Conservation (phyloP, 768 basidiomycete species). For the Gelatoporia subvermispora region DNA sequence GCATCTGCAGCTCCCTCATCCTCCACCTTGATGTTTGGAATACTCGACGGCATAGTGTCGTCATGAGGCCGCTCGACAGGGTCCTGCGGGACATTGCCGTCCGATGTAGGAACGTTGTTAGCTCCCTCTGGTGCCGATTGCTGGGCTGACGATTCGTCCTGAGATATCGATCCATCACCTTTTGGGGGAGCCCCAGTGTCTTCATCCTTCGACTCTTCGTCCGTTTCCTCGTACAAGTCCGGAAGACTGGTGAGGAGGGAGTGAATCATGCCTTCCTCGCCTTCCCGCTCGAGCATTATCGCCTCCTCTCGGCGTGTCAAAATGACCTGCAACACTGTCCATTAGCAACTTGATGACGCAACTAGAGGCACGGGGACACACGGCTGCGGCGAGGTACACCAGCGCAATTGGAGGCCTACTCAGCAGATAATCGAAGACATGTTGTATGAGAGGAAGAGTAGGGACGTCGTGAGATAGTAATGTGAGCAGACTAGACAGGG, state of each 20-base stretch:
- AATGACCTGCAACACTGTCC: conserved; percentile 49
- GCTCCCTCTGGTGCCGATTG: no score
- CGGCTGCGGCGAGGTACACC: conserved; percentile 81
- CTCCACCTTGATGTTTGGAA: no score
- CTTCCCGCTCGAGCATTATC: conserved; percentile 53
- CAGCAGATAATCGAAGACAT: conserved; percentile 87
- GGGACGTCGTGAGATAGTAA: conserved; percentile 92
- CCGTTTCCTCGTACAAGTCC: conserved; percentile 43
- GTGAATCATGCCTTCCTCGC: conserved; percentile 81
- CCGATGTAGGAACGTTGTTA: no score
- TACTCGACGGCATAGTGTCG: no score
- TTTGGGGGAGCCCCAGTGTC: background rate
- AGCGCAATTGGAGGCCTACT: conserved; percentile 74
- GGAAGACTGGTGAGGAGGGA: conserved; percentile 66
- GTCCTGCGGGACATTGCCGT: no score
- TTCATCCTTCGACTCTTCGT: conserved; percentile 5
- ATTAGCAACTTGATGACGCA: background rate
- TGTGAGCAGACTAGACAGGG: conserved; percentile 85
- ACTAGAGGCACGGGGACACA: conserved; percentile 34
- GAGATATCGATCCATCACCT: background rate
- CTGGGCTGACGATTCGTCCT: no score
- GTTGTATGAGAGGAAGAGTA: conserved; percentile 83
- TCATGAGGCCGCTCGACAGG: no score
- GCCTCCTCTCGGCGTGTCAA: conserved; percentile 69
- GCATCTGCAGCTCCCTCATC: background rate